These are phyloP conservation scores for Arxiozyma telluris DNA, from an alignment of 1,139 yeast genomes.

Conservation along the genomic window DNA sequence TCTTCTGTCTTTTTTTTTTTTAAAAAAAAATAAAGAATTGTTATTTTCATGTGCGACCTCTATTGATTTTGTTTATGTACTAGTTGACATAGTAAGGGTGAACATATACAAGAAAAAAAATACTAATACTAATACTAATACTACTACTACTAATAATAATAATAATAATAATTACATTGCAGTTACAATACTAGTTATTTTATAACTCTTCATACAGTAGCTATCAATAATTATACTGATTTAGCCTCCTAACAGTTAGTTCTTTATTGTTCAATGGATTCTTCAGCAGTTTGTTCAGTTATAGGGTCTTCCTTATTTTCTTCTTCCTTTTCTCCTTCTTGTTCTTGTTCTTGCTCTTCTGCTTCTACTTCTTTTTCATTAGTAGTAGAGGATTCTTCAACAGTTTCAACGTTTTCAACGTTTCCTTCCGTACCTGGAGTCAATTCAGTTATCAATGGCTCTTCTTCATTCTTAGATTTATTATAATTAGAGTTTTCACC, in stretches of 20 bases:
- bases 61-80: too few species aligned
- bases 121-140: too few species aligned
- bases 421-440: slow-evolving; percentile 4
- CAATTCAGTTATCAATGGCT: slow-evolving; percentile 9
- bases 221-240: not conserved
- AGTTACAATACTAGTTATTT: too few species aligned
- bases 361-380: slow-evolving; percentile 1
- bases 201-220: not conserved
- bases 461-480: slow-evolving; percentile 6
- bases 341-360: slow-evolving; percentile 1
- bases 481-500: not conserved
- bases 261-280: not conserved
- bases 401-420: slow-evolving; percentile 1
- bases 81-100: too few species aligned
- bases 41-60: not conserved
- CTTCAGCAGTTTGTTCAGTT: not conserved
- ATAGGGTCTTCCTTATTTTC: not conserved
- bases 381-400: not conserved
- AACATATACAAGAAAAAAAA: not conserved
- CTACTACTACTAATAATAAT: too few species aligned
- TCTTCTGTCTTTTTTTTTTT: too few species aligned
- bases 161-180: too few species aligned
- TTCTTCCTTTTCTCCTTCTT: slow-evolving; percentile 1
- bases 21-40: too few species aligned
- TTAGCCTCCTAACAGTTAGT: not conserved